phyloP scores from a whole-genome alignment of 371 early-diverging fungal genomes.

The Syncephalastrum racemosum region DNA sequence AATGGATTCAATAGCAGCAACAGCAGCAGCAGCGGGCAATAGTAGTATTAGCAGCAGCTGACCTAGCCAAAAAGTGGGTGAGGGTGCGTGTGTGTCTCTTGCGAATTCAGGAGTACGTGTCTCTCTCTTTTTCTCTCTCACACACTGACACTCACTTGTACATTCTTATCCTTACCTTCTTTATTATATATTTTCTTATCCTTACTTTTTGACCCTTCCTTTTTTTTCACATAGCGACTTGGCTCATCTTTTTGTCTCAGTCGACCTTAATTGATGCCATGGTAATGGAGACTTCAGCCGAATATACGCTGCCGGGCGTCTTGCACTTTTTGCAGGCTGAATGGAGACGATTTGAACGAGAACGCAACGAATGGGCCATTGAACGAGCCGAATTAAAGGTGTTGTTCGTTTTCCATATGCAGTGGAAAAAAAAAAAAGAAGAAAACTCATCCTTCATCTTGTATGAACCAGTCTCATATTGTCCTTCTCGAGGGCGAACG shows the following conservation, averaged over 20 bases:
- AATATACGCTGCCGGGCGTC: constrained; percentile 81
- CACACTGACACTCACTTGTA: too few species aligned
- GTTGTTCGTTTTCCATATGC: constrained; percentile 8
- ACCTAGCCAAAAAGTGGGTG: neutral
- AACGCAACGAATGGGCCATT: constrained; percentile 88
- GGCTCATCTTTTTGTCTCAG: too few species aligned
- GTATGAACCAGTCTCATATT: constrained; percentile 61
- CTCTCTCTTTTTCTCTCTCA: too few species aligned
- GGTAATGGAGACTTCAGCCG: constrained; percentile 33
- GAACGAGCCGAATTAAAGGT: constrained; percentile 84
- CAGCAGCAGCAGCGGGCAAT: too few species aligned
- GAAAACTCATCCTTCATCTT: neutral
- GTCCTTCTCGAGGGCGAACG: constrained; percentile 85
- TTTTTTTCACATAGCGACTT: too few species aligned
- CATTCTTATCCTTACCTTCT: constrained; percentile 2
- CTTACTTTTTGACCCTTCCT: too few species aligned
- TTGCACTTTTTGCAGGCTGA: constrained; percentile 83
- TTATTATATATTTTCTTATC: neutral
- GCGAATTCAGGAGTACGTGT: too few species aligned
- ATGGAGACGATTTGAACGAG: constrained; percentile 86
- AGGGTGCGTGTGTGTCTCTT: neutral
- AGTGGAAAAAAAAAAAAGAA: neutral
- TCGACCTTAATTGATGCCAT: constrained; percentile 1
- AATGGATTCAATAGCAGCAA: too few species aligned
- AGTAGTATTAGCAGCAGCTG: too few species aligned